A percentile compares a stretch with the other conserved stretches of the same genome.
phyloP scores from a whole-genome alignment of 2,329 filamentous ascomycete species.

The Aspergillus latus region DNA sequence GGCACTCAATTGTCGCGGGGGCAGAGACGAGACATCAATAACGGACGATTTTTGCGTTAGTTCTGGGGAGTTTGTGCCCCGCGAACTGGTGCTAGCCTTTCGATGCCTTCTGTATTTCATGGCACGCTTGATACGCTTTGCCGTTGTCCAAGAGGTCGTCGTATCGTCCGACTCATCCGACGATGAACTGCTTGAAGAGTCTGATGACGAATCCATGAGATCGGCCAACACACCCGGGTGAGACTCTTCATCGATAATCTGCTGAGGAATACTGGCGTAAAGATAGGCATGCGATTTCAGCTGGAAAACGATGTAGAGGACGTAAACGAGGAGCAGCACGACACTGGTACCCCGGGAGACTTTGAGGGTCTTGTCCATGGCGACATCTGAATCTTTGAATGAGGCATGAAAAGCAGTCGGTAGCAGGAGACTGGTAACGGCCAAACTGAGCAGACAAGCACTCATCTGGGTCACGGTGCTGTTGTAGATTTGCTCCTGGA shows the following conservation, averaged over 20 bases:
- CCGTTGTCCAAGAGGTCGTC: conserved; percentile 68
- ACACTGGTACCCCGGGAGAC: conserved; percentile 90
- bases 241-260: conserved; percentile 87
- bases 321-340: conserved; percentile 76
- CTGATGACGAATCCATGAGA: conserved; percentile 65
- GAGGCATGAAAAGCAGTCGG: conserved; percentile 93
- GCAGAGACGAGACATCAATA: conserved; percentile 16
- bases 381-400: conserved; percentile 62
- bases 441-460: conserved; percentile 84
- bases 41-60: conserved; percentile 26
- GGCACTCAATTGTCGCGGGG: conserved; percentile 22
- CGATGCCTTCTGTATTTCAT: conserved; percentile 69
- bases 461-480: conserved; percentile 96
- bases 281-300: conserved; percentile 89
- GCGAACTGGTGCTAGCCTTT: conserved; percentile 74
- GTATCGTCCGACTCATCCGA: conserved; percentile 67
- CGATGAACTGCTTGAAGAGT: conserved; percentile 52
- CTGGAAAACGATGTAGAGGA: conserved; percentile 83
- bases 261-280: conserved; percentile 88
- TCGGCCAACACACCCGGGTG: conserved; percentile 80
- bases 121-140: conserved; percentile 72
- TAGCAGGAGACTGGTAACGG: conserved; percentile 82
- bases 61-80: conserved; percentile 40
- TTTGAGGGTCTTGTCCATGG: conserved; percentile 71
- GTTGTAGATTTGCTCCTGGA: conserved; percentile 92